Evolutionary conservation across 1,139 yeast species (phyloP), one percentile per base, ranked within the genome.

Genomic region (Hansenula sp.): DNA sequence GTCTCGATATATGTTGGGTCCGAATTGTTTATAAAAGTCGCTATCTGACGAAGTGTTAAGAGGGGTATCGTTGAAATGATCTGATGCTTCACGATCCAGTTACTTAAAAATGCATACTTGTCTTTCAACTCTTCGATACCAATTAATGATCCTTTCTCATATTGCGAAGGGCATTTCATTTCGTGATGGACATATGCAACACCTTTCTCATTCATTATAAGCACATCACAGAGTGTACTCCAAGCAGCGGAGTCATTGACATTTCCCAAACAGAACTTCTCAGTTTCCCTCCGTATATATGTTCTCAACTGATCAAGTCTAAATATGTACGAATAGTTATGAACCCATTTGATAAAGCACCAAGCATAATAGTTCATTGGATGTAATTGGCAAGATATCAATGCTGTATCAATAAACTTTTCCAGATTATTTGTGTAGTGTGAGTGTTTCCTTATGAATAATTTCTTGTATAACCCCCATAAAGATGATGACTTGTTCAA

Each of bases 331-430:
- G 31, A 11, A 28, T 7, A 28, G 31, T 15, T 25, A 17, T 21
- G 10, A 9, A 19, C 19, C 38, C 38, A 72, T 27, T 69, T 52
- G n/a, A 65, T 42, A 16, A 65, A 60, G 40, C 63, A 62, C 68
- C 74, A 67, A 1, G 76, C 68, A 45, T 74, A 73, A 47, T 73
- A 74, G 46, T 72, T 74, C 3, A 73, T 60, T 12, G 63, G 61
- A 52, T 74, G 79, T 4, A 55, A 41, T 13, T 47, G 46, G 0
- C 63, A 68, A 2, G 70, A 58, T 5, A 38, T 41, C 2, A 58
- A 16, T 16, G 61, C 54, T 0, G 59, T 52, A 1, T 43, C 21
- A 8, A 53, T 19, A 37, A 33, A n/a, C 11, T 15, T 33, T 10
- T 29, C 6, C 1, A 33, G 12, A 13, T 32, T 31, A n/a, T 45